Conservation (phyloP, 441 rosid genomes). For the Erodium trifolium region DNA sequence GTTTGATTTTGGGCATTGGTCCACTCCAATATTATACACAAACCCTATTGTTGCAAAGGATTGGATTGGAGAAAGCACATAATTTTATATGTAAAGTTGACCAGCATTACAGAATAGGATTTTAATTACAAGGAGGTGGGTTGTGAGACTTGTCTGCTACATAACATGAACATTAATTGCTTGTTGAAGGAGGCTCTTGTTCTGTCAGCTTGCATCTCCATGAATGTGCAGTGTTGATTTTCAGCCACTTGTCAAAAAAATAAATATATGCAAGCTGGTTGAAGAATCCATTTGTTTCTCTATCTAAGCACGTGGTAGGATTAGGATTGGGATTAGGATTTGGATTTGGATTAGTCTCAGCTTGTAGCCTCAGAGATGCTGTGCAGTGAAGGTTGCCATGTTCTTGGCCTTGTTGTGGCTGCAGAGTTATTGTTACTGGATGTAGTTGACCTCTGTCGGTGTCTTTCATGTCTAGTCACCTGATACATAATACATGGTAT, state of each 20-base stretch:
- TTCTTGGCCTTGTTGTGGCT: conserved; percentile 33
- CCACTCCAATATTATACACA: background rate
- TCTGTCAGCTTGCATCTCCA: background rate
- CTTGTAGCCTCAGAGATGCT: conserved; percentile 71
- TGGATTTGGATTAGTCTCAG: conserved; percentile 11
- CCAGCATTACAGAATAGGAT: conserved; percentile 22
- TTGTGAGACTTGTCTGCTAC: conserved; percentile 14
- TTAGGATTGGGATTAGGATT: background rate
- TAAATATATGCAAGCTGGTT: background rate
- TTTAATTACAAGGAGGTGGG: conserved; percentile 19
- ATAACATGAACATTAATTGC: conserved; percentile 22
- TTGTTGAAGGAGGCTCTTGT: no score
- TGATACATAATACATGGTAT: conserved; percentile 10
- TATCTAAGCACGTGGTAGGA: conserved; percentile 9
- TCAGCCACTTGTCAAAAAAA: background rate
- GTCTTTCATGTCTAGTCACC: conserved; percentile 45
- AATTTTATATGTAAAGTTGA: conserved; percentile 2
- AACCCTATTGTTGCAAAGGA: no score
- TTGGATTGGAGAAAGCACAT: no score
- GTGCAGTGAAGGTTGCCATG: conserved; percentile 82
- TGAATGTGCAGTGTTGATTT: conserved; percentile 15
- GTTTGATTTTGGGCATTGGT: background rate
- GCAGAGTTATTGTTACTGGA: conserved; percentile 26
- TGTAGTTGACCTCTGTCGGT: conserved; percentile 31
- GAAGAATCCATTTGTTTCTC: conserved; percentile 13